Evolutionary conservation across 352 stramenopile species (phyloP).

Genomic region (Bremia lactucae): DNA sequence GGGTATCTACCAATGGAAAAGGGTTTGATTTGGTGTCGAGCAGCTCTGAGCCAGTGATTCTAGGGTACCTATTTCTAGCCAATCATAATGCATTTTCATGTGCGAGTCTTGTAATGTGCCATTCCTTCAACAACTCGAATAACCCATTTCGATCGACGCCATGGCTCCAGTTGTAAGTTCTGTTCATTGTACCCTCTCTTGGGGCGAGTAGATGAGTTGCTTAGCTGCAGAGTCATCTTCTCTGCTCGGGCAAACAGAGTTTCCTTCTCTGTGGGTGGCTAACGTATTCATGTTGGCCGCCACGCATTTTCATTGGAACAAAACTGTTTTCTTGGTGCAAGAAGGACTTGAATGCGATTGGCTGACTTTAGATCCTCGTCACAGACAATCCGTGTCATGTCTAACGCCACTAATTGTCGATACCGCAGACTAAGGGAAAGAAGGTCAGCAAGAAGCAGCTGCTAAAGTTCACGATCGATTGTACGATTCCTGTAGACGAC

Average conservation of each 20-base stretch:
- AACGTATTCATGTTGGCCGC: slow-evolving; percentile 7
- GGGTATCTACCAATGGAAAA: slow-evolving; percentile 25
- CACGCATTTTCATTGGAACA: slow-evolving; percentile 39
- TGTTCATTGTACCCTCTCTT: neutral
- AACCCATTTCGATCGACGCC: slow-evolving; percentile 14
- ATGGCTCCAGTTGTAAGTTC: slow-evolving; percentile 54
- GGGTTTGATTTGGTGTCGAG: slow-evolving; percentile 1
- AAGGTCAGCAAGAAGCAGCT: slow-evolving; percentile 85
- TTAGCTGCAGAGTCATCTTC: slow-evolving; percentile 78
- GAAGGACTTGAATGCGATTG: slow-evolving; percentile 7
- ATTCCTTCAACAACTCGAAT: slow-evolving; percentile 35
- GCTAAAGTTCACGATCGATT: slow-evolving; percentile 91
- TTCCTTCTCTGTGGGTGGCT: slow-evolving; percentile 74
- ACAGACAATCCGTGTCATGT: slow-evolving; percentile 9
- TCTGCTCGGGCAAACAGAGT: slow-evolving; percentile 86
- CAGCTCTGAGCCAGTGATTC: slow-evolving; percentile 28
- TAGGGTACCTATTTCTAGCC: slow-evolving; percentile 5
- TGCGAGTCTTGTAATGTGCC: neutral
- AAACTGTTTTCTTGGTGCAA: slow-evolving; percentile 4
- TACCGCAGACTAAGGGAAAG: slow-evolving; percentile 68
- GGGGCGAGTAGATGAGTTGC: slow-evolving; percentile 52
- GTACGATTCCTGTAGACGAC: slow-evolving; percentile 95
- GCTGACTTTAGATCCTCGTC: slow-evolving; percentile 14
- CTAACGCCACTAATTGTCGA: slow-evolving; percentile 6
- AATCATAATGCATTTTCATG: slow-evolving; percentile 8